These are phyloP conservation scores for Beverwykella pulmonaria DNA, from an alignment of 495 filamentous ascomycete species.

Conservation along the genomic window DNA sequence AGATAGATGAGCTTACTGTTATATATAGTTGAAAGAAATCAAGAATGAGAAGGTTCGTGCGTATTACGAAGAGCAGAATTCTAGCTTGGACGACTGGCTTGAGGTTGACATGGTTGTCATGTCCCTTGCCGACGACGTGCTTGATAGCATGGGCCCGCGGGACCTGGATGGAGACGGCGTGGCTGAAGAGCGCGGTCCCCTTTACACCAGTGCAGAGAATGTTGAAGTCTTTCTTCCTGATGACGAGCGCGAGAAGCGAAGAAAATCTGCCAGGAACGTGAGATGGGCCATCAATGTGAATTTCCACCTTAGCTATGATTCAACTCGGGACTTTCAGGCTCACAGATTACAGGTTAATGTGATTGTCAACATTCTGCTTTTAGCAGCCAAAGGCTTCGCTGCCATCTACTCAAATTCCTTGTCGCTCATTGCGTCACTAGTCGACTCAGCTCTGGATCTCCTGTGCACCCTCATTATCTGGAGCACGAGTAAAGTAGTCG, in stretches of 20 bases:
- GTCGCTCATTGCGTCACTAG: conserved; percentile 53
- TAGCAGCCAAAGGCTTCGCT: conserved; percentile 49
- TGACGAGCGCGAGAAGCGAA: conserved; percentile 51
- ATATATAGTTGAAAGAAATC: conserved; percentile 46
- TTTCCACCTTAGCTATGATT: neutral
- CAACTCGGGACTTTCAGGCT: neutral
- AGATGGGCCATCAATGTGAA: conserved; percentile 58
- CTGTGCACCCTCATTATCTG: conserved; percentile 56
- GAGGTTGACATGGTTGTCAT: conserved; percentile 57
- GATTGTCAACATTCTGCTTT: conserved; percentile 52
- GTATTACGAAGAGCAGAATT: conserved; percentile 57
- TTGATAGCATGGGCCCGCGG: conserved; percentile 55
- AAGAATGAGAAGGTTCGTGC: conserved; percentile 52
- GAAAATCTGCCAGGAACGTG: conserved; percentile 45
- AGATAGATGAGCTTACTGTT: neutral
- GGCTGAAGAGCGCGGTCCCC: conserved; percentile 47
- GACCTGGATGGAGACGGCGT: conserved; percentile 55
- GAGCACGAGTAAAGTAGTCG: conserved; percentile 51
- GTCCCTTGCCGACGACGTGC: conserved; percentile 54
- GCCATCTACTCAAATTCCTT: conserved; percentile 49
- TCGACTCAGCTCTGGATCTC: conserved; percentile 54
- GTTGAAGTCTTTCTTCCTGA: conserved; percentile 53
- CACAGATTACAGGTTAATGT: conserved; percentile 46
- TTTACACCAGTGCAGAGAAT: conserved; percentile 47
- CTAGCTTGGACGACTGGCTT: conserved; percentile 55